Evolutionary conservation across 2,329 filamentous ascomycete species (phyloP).

Genomic region (Clarireedia paspali): DNA sequence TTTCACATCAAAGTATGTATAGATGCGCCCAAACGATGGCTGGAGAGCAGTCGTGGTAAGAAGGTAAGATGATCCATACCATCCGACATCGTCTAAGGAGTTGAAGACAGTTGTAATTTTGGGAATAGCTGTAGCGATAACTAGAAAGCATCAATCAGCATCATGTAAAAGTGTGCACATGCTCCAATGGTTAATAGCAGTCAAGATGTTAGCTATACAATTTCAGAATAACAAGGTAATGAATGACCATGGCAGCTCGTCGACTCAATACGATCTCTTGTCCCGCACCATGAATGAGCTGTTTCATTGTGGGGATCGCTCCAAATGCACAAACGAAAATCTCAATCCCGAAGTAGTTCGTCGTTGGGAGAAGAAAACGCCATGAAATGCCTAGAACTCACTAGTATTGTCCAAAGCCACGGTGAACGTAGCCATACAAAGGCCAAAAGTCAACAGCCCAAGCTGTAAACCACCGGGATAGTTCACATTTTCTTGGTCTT

Average conservation of each 20-base stretch:
- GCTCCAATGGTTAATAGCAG: too few relatives aligned
- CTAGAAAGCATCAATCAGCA: neutral
- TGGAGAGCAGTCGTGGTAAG: conserved; percentile 32
- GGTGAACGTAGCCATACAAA: conserved; percentile 35
- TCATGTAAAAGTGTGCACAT: too few relatives aligned
- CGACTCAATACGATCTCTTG: too few relatives aligned
- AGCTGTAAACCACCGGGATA: conserved; percentile 25
- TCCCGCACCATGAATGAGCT: too few relatives aligned
- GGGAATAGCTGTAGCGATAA: conserved; percentile 33
- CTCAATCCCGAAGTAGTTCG: too few relatives aligned
- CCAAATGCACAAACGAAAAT: too few relatives aligned
- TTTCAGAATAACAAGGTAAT: neutral
- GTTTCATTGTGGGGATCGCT: too few relatives aligned
- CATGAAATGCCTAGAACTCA: neutral
- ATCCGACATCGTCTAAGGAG: conserved; percentile 33
- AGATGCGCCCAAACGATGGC: conserved; percentile 29
- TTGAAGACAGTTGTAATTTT: conserved; percentile 35
- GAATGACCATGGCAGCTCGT: too few relatives aligned
- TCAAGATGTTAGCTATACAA: too few relatives aligned
- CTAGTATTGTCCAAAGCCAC: conserved; percentile 29
- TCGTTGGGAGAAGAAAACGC: too few relatives aligned
- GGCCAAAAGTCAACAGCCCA: conserved; percentile 37
- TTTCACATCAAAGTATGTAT: conserved; percentile 31
- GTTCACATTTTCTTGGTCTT: conserved; percentile 7
- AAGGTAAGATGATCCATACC: conserved; percentile 33